Evolutionary conservation across 257 asterid genomes (phyloP).

Genomic region (Ophiorrhiza pumila): DNA sequence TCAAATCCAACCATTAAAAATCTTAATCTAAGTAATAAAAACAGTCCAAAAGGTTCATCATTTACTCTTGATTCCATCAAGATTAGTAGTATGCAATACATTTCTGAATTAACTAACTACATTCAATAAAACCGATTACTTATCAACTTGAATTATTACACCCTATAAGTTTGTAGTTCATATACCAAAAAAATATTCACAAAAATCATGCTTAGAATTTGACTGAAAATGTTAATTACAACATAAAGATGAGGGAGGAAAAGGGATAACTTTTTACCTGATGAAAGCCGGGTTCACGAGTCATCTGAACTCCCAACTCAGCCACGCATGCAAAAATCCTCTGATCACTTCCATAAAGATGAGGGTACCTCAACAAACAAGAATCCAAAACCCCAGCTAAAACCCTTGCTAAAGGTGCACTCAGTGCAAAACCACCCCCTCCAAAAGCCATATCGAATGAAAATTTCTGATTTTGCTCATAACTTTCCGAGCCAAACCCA

Average conservation of each 20-base stretch:
- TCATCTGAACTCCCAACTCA: conserved; percentile 71
- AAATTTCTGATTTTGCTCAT: conserved; percentile 65
- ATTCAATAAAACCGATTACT: not conserved
- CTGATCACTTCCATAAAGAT: conserved; percentile 81
- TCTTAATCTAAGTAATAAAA: not conserved
- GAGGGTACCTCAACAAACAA: conserved; percentile 65
- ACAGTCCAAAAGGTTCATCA: not conserved
- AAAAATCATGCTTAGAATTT: not conserved
- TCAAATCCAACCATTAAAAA: not conserved
- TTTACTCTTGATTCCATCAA: not conserved
- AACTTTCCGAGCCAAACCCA: conserved; percentile 64
- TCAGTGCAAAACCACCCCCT: conserved; percentile 77
- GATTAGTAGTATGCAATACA: not conserved
- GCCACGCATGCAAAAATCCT: conserved; percentile 69
- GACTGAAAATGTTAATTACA: not conserved
- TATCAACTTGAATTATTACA: not conserved
- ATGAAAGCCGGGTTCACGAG: conserved; percentile 75
- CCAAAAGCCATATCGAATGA: conserved; percentile 78
- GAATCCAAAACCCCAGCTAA: conserved; percentile 60
- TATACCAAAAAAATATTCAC: not conserved
- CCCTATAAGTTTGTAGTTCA: not conserved
- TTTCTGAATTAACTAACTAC: not conserved
- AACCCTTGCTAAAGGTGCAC: conserved; percentile 67
- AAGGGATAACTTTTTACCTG: conserved; percentile 38
- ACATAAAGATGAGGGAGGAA: not conserved